Conservation (phyloP, 2,329 filamentous ascomycete species). For the Trichophyton rubrum region DNA sequence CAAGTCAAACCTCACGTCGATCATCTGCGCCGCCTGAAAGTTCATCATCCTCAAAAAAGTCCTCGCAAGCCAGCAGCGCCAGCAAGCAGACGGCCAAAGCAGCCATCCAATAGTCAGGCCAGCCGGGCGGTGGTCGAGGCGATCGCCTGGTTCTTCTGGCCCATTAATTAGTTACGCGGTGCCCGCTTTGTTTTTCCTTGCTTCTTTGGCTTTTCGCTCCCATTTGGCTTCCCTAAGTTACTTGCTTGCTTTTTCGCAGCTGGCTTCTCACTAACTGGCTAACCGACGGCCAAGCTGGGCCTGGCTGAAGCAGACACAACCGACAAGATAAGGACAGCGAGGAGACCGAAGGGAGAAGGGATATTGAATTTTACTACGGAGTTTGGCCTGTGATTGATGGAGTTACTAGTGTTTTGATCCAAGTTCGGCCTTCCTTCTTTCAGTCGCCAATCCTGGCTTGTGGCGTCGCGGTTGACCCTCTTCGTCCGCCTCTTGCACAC, state of each 20-base stretch:
- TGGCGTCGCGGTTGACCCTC: neutral
- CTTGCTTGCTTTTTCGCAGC: too few relatives aligned
- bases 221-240: neutral
- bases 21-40: neutral
- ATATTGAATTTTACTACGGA: neutral
- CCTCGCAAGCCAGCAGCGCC: slow-evolving; percentile 5
- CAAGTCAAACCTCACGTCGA: neutral
- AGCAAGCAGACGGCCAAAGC: slow-evolving; percentile 3
- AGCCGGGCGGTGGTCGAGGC: slow-evolving; percentile 5
- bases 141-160: slow-evolving; percentile 9
- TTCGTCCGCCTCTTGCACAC: neutral
- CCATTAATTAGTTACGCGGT: neutral
- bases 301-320: neutral
- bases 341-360: too few relatives aligned
- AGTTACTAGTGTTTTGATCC: neutral
- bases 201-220: neutral
- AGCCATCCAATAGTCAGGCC: slow-evolving; percentile 7
- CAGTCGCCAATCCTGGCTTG: neutral
- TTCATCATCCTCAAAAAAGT: neutral
- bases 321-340: too few relatives aligned
- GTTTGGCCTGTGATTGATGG: neutral
- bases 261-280: too few relatives aligned
- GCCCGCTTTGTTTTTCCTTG: neutral
- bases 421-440: neutral
- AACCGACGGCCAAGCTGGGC: neutral